Conservation (phyloP, 164 flowering plant species). For the Echeveria elegans region DNA sequence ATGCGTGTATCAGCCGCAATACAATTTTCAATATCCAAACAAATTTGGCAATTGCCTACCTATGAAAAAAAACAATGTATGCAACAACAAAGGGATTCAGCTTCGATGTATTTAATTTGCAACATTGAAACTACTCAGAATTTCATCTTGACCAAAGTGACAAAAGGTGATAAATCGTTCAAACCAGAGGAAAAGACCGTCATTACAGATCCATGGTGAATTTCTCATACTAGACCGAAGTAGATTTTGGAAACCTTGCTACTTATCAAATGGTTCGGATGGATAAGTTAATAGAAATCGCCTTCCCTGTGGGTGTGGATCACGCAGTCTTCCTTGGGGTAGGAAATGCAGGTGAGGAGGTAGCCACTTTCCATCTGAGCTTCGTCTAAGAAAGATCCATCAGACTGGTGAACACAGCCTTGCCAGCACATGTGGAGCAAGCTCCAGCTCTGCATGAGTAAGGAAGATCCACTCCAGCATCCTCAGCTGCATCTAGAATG, state of each 20-base stretch:
- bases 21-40: too few relatives aligned
- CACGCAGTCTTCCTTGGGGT: slow-evolving; percentile 23
- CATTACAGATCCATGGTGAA: background rate
- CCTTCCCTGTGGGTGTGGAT: slow-evolving; percentile 30
- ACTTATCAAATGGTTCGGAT: background rate
- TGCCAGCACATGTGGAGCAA: slow-evolving; percentile 32
- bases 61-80: too few relatives aligned
- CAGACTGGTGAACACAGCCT: slow-evolving; percentile 23
- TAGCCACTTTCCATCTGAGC: slow-evolving; percentile 23
- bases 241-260: slow-evolving; percentile 2
- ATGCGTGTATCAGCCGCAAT: too few relatives aligned
- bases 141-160: too few relatives aligned
- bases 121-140: too few relatives aligned
- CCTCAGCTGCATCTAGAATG: slow-evolving; percentile 29
- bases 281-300: slow-evolving; percentile 17
- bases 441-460: slow-evolving; percentile 36
- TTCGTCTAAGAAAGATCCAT: slow-evolving; percentile 28
- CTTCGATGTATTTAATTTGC: too few relatives aligned
- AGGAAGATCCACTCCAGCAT: slow-evolving; percentile 29
- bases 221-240: background rate
- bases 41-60: too few relatives aligned
- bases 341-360: slow-evolving; percentile 23
- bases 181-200: background rate
- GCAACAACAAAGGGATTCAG: too few relatives aligned
- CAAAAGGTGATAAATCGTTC: too few relatives aligned